Conservation (phyloP, 78 protist genomes). For the Guillardia theta region DNA sequence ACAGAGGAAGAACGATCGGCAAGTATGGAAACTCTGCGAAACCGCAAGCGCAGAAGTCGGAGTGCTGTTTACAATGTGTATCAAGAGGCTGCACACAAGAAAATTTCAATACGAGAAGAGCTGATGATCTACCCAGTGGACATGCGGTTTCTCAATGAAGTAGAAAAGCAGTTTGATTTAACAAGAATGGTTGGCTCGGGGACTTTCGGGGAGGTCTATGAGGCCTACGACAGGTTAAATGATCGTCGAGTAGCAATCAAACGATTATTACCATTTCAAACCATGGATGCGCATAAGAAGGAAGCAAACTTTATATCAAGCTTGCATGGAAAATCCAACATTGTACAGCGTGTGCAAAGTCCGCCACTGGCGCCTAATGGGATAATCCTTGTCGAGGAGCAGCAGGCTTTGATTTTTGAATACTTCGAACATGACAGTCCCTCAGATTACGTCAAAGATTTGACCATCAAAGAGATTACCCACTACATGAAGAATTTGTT, state of each 20-base stretch:
- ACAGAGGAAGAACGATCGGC: too few relatives aligned
- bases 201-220: not conserved
- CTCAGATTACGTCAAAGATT: slow-evolving; percentile 40
- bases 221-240: not conserved
- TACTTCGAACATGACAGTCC: not conserved
- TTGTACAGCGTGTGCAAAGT: not conserved
- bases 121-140: too few relatives aligned
- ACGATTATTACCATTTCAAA: too few relatives aligned
- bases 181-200: too few relatives aligned
- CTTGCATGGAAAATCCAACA: not conserved
- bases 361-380: not conserved
- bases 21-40: too few relatives aligned
- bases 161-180: too few relatives aligned
- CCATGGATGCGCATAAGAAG: not conserved
- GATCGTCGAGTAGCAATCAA: not conserved
- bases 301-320: not conserved
- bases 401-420: not conserved
- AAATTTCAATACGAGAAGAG: too few relatives aligned
- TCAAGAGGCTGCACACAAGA: too few relatives aligned
- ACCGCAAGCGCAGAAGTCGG: too few relatives aligned
- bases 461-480: slow-evolving; percentile 28
- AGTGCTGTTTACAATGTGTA: too few relatives aligned
- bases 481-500: slow-evolving; percentile 49
- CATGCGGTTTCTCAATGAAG: too few relatives aligned
- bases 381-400: not conserved